Evolutionary conservation across 495 filamentous ascomycete species (phyloP).

Genomic region (Aspergillus coremiiformis): DNA sequence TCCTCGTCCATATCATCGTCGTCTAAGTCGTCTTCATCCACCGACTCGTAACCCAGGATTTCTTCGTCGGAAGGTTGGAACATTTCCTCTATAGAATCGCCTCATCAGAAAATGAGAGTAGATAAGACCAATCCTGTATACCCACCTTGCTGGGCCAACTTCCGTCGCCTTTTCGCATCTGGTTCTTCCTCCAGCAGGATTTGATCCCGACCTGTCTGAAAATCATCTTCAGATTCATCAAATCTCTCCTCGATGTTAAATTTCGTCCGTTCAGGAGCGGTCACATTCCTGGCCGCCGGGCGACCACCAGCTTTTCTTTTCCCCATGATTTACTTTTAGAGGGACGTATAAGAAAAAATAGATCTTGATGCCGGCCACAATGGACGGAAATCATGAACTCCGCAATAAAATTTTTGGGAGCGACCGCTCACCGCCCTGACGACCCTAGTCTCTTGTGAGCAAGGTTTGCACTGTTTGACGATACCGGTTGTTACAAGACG

Average conservation of each 20-base stretch:
- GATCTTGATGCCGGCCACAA: background rate
- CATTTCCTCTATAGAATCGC: constrained; percentile 40
- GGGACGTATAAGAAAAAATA: constrained; percentile 1
- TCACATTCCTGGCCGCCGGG: constrained; percentile 42
- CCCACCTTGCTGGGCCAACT: constrained; percentile 55
- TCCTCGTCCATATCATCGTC: constrained; percentile 41
- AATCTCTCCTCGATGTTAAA: constrained; percentile 68
- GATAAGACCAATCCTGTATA: constrained; percentile 3
- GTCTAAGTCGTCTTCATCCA: constrained; percentile 44
- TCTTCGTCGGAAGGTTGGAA: constrained; percentile 82
- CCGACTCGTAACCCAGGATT: constrained; percentile 57
- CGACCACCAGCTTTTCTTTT: constrained; percentile 65
- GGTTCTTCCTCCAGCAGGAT: constrained; percentile 76
- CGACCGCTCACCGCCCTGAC: constrained; percentile 25
- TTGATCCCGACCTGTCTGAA: constrained; percentile 74
- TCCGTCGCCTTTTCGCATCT: constrained; percentile 65
- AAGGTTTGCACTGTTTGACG: constrained; percentile 16
- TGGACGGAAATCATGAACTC: constrained; percentile 9
- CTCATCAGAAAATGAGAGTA: constrained; percentile 12
- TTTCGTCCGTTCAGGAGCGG: constrained; percentile 26
- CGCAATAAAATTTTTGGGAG: constrained; percentile 32
- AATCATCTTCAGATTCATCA: constrained; percentile 88
- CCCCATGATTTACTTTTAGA: constrained; percentile 47
- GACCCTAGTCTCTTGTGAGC: constrained; percentile 13
- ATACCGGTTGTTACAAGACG: background rate